Conservation (phyloP, 2,329 filamentous ascomycete species). For the Huntiella omanensis region DNA sequence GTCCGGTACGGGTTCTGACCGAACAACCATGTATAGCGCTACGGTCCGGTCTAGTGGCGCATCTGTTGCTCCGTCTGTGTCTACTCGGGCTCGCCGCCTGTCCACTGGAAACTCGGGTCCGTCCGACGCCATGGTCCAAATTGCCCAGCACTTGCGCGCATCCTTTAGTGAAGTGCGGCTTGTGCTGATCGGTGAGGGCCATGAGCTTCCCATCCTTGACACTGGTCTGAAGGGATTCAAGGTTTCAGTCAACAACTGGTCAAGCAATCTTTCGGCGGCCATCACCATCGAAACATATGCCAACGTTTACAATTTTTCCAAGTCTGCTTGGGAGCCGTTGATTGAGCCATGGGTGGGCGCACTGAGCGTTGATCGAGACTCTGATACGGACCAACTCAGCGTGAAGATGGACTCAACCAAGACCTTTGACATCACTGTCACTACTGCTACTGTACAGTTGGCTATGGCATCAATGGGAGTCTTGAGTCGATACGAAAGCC, state of each 20-base stretch:
- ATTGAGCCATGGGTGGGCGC: conserved; percentile 95
- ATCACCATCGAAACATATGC: conserved; percentile 84
- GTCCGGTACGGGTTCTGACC: background rate
- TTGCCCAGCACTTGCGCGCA: conserved; percentile 54
- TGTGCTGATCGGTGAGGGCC: conserved; percentile 84
- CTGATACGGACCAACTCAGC: conserved; percentile 55
- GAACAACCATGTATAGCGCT: background rate
- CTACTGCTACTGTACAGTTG: conserved; percentile 81
- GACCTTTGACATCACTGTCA: conserved; percentile 78
- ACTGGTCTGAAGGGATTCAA: conserved; percentile 83
- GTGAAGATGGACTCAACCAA: conserved; percentile 79
- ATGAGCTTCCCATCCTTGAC: conserved; percentile 89
- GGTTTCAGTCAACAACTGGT: conserved; percentile 78
- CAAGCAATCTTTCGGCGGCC: conserved; percentile 67
- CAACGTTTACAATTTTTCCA: conserved; percentile 98
- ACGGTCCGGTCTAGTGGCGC: background rate
- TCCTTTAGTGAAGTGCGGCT: conserved; percentile 76
- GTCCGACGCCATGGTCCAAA: background rate
- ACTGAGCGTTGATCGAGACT: conserved; percentile 66
- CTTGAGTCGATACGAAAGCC: conserved; percentile 60
- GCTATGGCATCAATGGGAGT: conserved; percentile 88
- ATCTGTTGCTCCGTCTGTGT: background rate
- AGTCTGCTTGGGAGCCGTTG: conserved; percentile 93
- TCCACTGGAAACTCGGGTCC: background rate
- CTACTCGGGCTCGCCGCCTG: background rate